Base-by-base conservation (phyloP, 352 stramenopile species). In the Pythium vanterpoolii region DNA sequence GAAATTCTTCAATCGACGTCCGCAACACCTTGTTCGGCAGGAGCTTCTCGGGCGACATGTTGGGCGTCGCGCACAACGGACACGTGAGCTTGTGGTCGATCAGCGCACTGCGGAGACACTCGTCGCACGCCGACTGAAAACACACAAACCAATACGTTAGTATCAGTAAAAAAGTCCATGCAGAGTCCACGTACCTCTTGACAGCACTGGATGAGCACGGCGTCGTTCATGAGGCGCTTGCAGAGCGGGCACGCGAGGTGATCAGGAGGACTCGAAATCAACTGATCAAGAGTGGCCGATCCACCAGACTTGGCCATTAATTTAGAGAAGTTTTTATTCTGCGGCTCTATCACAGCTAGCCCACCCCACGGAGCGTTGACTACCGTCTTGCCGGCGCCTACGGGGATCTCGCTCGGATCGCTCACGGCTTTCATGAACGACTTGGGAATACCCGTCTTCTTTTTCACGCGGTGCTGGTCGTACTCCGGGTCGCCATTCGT, bases 241-340 rank as follows among this genome's bases (percentile, higher is more conserved):
- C 86, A 95, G 72, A 95, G 67, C 52, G 82, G 86, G 79, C 86
- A 95, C 75, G 86, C 83, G 62, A 95, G 87, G 66, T 95, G 86
- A 71, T 90, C 82, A 71, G 86, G 86, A 75, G 86, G 86, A 75
- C 89, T 93, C 66, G 79, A 86, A 77, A 92, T 90, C 73, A 92
- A 89, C 83, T 95, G 83, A 70, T 95, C 86, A 82, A 95, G 83
- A 49, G 83, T 92, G 72, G 86, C 82, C 73, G 83, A 91, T 72
- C 86, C 83, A 79, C 86, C 86, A 63, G 83, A 93, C 64, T 83
- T 84, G 62, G 79, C 79, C 77, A 95, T 90, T 86, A 92, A 88
- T 90, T 95, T 95, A 86, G 79, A 87, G 77, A 95, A 95, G 67
- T 93, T 90, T 77, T 92, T 89, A 87, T 89, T 93, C 79, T 93